A percentile compares a stretch with the other conserved stretches of the same genome.
Evolutionary conservation across 2,329 filamentous ascomycete genomes (phyloP).

Genomic region (Akanthomyces dipterigenus): DNA sequence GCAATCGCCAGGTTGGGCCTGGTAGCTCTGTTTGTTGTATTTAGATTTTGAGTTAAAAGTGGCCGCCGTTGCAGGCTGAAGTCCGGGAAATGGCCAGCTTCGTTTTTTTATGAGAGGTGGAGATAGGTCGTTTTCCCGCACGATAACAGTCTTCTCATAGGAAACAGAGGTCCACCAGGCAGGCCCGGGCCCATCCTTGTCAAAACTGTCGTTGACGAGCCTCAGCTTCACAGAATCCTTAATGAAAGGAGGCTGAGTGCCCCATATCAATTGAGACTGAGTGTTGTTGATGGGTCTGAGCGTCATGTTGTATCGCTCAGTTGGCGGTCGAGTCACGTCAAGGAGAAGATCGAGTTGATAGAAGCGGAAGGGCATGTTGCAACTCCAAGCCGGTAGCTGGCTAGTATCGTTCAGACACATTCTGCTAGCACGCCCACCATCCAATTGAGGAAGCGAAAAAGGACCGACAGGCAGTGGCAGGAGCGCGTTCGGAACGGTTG

Average conservation of each 20-base stretch:
- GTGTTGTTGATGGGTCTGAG: constrained; percentile 33
- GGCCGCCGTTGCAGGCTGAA: constrained; percentile 8
- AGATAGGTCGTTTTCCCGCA: constrained; percentile 35
- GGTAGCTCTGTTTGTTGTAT: constrained; percentile 18
- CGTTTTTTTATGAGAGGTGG: constrained; percentile 21
- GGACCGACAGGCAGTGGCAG: constrained; percentile 47
- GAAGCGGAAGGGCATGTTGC: constrained; percentile 43
- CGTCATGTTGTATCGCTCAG: constrained; percentile 34
- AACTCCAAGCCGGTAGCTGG: constrained; percentile 57
- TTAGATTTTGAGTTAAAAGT: constrained; percentile 20
- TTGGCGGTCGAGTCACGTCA: constrained; percentile 20
- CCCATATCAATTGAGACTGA: constrained; percentile 39
- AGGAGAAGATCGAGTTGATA: constrained; percentile 36
- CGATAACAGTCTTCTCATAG: constrained; percentile 52
- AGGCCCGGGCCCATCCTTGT: constrained; percentile 38
- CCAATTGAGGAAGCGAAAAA: constrained; percentile 49
- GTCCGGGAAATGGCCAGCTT: constrained; percentile 16
- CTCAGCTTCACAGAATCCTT: constrained; percentile 30
- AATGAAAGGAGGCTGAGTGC: constrained; percentile 46
- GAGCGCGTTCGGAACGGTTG: constrained; percentile 43
- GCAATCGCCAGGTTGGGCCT: constrained; percentile 39
- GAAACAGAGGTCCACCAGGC: constrained; percentile 47
- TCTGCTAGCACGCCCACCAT: constrained; percentile 41
- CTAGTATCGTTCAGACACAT: constrained; percentile 51
- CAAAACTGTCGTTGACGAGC: constrained; percentile 47